phyloP scores from a whole-genome alignment of 345 rosid species.

The Carallia pectinifolia region DNA sequence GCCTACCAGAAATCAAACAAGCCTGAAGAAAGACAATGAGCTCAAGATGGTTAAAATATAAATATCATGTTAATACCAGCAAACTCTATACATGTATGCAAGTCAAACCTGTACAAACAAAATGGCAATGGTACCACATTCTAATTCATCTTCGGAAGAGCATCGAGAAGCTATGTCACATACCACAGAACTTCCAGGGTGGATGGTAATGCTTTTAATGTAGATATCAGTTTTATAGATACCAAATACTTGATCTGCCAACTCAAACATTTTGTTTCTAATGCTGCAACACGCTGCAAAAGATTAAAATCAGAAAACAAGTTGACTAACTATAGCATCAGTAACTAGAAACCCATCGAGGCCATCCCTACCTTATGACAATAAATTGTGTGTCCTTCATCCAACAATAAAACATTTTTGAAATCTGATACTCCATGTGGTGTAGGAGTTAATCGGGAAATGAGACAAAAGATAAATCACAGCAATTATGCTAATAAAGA shows the following conservation, averaged over 20 bases:
- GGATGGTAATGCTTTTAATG: constrained; percentile 82
- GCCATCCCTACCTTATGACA: constrained; percentile 66
- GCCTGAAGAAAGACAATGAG: too few species aligned
- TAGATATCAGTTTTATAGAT: constrained; percentile 87
- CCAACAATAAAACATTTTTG: constrained; percentile 97
- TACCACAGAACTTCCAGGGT: constrained; percentile 75
- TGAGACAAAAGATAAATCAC: background rate
- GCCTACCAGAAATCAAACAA: constrained; percentile 16
- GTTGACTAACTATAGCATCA: background rate
- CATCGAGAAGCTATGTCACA: constrained; percentile 49
- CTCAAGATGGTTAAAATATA: background rate
- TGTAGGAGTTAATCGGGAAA: constrained; percentile 2
- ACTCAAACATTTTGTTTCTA: constrained; percentile 57
- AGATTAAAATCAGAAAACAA: too few species aligned
- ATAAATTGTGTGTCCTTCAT: constrained; percentile 90
- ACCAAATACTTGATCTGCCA: constrained; percentile 74
- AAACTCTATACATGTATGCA: background rate
- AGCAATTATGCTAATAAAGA: background rate
- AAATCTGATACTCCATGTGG: constrained; percentile 46
- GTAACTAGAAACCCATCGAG: background rate
- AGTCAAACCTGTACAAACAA: background rate
- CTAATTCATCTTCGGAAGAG: background rate
- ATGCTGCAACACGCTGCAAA: too few species aligned
- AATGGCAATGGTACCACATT: background rate
- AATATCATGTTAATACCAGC: constrained; percentile 22